Evolutionary conservation across 345 rosid species (phyloP), one percentile per base, ranked within the genome.

Genomic region (Citrus hindsii): DNA sequence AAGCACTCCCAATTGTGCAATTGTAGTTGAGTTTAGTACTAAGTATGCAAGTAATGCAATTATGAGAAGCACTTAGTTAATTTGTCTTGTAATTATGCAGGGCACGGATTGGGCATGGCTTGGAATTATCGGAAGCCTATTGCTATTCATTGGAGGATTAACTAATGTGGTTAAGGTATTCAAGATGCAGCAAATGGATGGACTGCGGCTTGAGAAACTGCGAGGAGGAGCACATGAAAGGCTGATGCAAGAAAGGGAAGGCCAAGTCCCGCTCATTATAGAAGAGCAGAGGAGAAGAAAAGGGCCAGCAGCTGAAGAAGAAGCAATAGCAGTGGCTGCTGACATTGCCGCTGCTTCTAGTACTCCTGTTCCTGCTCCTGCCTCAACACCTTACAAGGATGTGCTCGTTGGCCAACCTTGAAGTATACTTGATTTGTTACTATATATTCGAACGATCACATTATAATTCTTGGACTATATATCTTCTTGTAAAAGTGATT

Each of bases 181-280:
- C 86, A 88, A 90, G 84, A 88, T 92, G 81, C 90, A 89, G 68
- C 94, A 90, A 62, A 73, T 81, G 7, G 77, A 67, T 21, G 90
- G 86, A 10, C 78, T 89, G 22, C 81, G 91, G 79, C 89, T 93
- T 0, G 97, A 93, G 90, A 95, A 92, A 77, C 80, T 92, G 32
- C 76, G 94, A 0, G 96, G 98, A 69, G 93, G 94, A 77, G 99
- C 94, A 4, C 92, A 87, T 10, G 92, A 88, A 74, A 71, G 79
- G 28, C 82, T 92, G 78, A 58, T 83, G 16, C 80, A 55, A 64
- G 88, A 58, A 16, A 87, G 90, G 76, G 98, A 95, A 56, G 92
- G 94, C 4, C 88, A 82, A 2, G 74, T 79, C 22, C 93, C 93
- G 12, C 89, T 92, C 42, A 87, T 95, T 32, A 71, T 63, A 28